A percentile compares a stretch with the other conserved stretches of the same genome.
Evolutionary conservation across 352 stramenopile species (phyloP).

Genomic region (Phytopythium boreale): DNA sequence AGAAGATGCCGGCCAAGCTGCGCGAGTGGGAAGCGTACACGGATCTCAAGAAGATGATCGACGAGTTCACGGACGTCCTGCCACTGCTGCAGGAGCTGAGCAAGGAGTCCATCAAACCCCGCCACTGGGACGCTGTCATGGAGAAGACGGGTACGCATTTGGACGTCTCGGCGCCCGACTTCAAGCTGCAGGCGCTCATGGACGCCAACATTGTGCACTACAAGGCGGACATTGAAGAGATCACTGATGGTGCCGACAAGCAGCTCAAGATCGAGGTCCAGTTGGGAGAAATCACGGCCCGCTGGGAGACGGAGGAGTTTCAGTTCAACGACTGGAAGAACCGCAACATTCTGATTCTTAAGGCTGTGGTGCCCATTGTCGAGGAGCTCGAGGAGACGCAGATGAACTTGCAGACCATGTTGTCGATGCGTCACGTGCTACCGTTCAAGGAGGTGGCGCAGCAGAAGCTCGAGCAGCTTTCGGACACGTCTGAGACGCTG

Average conservation of each 20-base stretch:
- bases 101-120: slow-evolving; percentile 94
- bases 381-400: slow-evolving; percentile 98
- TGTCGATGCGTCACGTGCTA: slow-evolving; percentile 96
- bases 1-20: slow-evolving; percentile 96
- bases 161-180: slow-evolving; percentile 92
- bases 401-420: slow-evolving; percentile 98
- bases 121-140: slow-evolving; percentile 98
- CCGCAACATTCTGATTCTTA: slow-evolving; percentile 94
- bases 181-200: slow-evolving; percentile 95
- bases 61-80: slow-evolving; percentile 97
- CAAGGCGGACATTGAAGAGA: slow-evolving; percentile 96
- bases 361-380: slow-evolving; percentile 93
- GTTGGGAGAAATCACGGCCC: slow-evolving; percentile 91
- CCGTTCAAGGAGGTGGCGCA: slow-evolving; percentile 97
- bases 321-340: slow-evolving; percentile 94
- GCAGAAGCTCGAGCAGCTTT: slow-evolving; percentile 92
- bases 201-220: slow-evolving; percentile 91
- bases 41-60: slow-evolving; percentile 95
- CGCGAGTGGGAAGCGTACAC: slow-evolving; percentile 97
- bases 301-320: slow-evolving; percentile 95
- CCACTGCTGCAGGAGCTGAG: slow-evolving; percentile 96
- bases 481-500: slow-evolving; percentile 96
- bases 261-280: slow-evolving; percentile 97
- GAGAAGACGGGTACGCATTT: slow-evolving; percentile 92
- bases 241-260: slow-evolving; percentile 97